Conservation (phyloP, 345 rosid genomes). For the Angophora floribunda region DNA sequence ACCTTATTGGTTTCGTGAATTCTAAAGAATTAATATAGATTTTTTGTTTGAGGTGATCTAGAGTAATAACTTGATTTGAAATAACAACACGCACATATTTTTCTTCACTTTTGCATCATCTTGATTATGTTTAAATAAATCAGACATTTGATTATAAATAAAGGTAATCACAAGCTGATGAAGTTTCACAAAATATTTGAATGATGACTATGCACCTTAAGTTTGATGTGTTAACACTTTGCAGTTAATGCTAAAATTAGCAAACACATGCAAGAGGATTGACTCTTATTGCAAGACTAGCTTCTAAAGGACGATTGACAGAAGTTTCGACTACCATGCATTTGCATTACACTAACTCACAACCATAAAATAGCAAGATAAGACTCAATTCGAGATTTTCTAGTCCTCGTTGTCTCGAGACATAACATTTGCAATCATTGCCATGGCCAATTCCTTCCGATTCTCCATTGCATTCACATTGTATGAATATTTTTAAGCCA, state of each 20-base stretch:
- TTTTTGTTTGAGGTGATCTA: background rate
- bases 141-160: no score
- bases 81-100: background rate
- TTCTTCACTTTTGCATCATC: background rate
- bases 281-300: background rate
- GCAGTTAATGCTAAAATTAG: background rate
- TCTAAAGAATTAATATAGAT: background rate
- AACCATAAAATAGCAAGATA: background rate
- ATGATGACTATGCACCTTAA: background rate
- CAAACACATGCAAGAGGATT: background rate
- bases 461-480: no score
- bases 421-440: background rate
- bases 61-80: background rate
- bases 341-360: background rate
- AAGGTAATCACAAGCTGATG: no score
- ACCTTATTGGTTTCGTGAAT: background rate
- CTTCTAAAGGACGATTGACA: background rate
- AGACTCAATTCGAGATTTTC: background rate
- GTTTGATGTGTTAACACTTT: background rate
- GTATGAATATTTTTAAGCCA: no score
- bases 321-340: background rate
- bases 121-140: no score
- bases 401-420: background rate
- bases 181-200: no score
- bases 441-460: background rate